These are phyloP conservation scores for Rhodotorula diobovata DNA, from an alignment of 768 basidiomycete genomes.

Conservation along the genomic window DNA sequence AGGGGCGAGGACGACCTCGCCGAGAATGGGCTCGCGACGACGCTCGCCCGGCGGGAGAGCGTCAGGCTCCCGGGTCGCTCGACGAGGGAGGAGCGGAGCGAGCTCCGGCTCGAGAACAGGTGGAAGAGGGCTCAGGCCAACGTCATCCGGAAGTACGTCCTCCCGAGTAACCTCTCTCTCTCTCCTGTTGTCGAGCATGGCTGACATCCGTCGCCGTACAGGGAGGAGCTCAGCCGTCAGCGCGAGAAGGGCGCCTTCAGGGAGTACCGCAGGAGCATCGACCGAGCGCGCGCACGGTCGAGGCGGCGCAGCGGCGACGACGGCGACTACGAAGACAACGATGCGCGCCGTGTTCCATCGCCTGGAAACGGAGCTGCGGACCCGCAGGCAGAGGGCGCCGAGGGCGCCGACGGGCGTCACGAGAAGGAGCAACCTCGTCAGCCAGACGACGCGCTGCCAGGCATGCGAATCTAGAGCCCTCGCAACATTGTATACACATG, in stretches of 20 bases:
- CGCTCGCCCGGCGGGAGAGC: background rate
- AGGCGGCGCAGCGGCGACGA: too few species aligned
- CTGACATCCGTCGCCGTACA: background rate
- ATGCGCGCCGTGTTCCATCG: too few species aligned
- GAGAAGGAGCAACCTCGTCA: too few species aligned
- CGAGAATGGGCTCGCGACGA: slow-evolving; percentile 8
- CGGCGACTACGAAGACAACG: too few species aligned
- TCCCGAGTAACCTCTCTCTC: background rate
- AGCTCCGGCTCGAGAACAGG: slow-evolving; percentile 3
- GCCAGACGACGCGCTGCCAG: too few species aligned
- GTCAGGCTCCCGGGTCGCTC: slow-evolving; percentile 1
- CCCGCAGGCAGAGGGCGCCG: too few species aligned
- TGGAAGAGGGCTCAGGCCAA: background rate
- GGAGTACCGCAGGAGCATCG: background rate
- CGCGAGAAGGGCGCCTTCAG: background rate
- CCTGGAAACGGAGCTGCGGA: too few species aligned
- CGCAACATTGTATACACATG: too few species aligned
- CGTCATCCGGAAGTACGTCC: slow-evolving; percentile 1
- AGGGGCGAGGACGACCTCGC: slow-evolving; percentile 9
- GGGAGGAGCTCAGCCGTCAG: background rate
- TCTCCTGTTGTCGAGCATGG: accelerated
- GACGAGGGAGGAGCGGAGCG: background rate
- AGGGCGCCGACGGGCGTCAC: too few species aligned
- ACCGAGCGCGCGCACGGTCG: background rate
- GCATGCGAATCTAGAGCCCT: too few species aligned